Evolutionary conservation across 495 filamentous ascomycete species (phyloP), one percentile per base, ranked within the genome.

Genomic region (Lasiosphaeris hirsuta): DNA sequence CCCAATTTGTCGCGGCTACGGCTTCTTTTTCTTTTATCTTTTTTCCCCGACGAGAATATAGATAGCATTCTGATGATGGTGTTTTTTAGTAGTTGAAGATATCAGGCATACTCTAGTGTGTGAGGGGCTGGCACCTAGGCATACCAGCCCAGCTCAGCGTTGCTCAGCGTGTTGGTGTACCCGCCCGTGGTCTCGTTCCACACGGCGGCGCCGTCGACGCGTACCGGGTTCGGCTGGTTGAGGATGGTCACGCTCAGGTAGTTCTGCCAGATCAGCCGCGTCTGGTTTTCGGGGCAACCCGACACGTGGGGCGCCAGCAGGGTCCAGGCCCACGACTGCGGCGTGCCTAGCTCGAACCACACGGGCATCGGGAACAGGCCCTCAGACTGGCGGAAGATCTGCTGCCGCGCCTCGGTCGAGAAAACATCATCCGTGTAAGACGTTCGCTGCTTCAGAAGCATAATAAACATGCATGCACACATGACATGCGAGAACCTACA

Each of bases 271-370:
- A 84, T 77, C 37, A 96, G 75, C 4, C 88, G 82, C 4, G 90
- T 96, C 61, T 86, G 83, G 62, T 87, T 85, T 49, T 69, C 69
- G 0, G 90, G 90, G 68, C 92, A 96, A 10, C 78, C 84, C 46
- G 82, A 86, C 71, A 96, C 92, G 69, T 90, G 92, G 0, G 89
- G 92, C 0, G 92, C 90, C 36, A 96, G 78, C 9, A 90, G 78
- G 0, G 90, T 86, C 92, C 92, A 96, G 1, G 86, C 83, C 89
- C 92, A 95, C 0, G 86, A 89, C 67, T 96, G 91, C 0, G 90
- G 90, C 15, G 92, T 81, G 19, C 89, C 89, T 9, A 83, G 78
- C 69, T 91, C 83, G 68, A 93, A 92, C 88, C 87, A 96, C 3
- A 87, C 88, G 0, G 89, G 86, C 87, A 90, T 91, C 2, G 90